Evolutionary conservation across 2,329 filamentous ascomycete genomes (phyloP).

Genomic region (Xylaria sp.): DNA sequence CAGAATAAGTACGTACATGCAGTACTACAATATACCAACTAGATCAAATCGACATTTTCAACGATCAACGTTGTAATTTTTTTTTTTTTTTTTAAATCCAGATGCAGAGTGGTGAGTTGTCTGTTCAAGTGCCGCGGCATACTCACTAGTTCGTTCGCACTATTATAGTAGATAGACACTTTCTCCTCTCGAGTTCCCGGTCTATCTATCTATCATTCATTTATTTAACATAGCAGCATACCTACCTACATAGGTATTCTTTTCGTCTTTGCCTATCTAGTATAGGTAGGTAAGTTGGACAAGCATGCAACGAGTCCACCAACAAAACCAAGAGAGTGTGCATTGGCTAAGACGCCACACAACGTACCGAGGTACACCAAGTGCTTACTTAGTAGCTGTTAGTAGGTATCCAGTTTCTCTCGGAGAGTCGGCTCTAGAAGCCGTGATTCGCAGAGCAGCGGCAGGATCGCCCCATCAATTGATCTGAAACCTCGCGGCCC

Average conservation of each 20-base stretch:
- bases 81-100: not conserved
- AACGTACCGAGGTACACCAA: no score
- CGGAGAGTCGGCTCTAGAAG: conserved; percentile 37
- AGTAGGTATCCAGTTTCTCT: not conserved
- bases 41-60: no score
- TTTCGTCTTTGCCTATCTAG: not conserved
- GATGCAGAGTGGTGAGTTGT: not conserved
- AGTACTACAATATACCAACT: no score
- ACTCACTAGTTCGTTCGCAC: not conserved
- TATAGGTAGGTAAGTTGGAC: not conserved
- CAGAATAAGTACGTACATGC: no score
- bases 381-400: no score
- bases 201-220: no score
- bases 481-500: conserved; percentile 21
- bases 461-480: not conserved
- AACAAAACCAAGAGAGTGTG: not conserved
- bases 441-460: conserved; percentile 14
- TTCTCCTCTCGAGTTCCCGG: not conserved
- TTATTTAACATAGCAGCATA: not conserved
- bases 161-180: not conserved
- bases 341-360: not conserved
- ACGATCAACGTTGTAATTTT: no score
- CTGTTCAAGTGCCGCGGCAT: not conserved
- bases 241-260: not conserved
- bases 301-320: not conserved